phyloP scores from a whole-genome alignment of 2,329 filamentous ascomycete species.

The Pezicula neosporulosa region DNA sequence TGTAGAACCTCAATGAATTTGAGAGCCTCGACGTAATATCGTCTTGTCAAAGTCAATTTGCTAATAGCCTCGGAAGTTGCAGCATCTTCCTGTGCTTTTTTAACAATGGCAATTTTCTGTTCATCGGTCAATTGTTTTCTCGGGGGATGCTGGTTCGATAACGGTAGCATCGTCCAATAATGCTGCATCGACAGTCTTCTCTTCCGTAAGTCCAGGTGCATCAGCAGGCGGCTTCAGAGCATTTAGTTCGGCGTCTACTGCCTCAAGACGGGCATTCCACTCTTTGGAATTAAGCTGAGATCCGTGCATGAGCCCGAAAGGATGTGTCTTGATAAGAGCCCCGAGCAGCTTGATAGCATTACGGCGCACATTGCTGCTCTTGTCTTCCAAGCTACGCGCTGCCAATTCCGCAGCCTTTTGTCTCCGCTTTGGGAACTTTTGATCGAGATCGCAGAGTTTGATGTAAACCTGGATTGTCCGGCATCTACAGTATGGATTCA shows the following conservation, averaged over 20 bases:
- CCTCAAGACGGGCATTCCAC: conserved; percentile 79
- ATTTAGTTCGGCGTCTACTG: conserved; percentile 78
- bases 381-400: conserved; percentile 87
- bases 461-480: conserved; percentile 90
- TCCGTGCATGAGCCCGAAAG: conserved; percentile 88
- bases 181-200: conserved; percentile 69
- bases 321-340: conserved; percentile 87
- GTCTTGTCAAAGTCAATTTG: conserved; percentile 80
- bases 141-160: conserved; percentile 60
- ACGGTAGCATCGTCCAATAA: conserved; percentile 88
- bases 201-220: conserved; percentile 68
- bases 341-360: conserved; percentile 93
- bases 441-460: conserved; percentile 88
- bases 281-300: conserved; percentile 81
- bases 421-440: conserved; percentile 90
- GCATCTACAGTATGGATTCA: conserved; percentile 94
- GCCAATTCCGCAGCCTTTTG: conserved; percentile 86
- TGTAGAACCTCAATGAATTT: conserved; percentile 92
- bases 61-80: conserved; percentile 85
- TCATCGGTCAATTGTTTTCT: conserved; percentile 79
- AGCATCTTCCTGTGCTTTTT: conserved; percentile 81
- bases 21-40: conserved; percentile 91
- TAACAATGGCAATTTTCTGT: conserved; percentile 67
- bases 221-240: conserved; percentile 75
- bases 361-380: conserved; percentile 93